These are phyloP conservation scores for Blastocystis sp. DNA, from an alignment of 352 stramenopile genomes.

Conservation along the genomic window DNA sequence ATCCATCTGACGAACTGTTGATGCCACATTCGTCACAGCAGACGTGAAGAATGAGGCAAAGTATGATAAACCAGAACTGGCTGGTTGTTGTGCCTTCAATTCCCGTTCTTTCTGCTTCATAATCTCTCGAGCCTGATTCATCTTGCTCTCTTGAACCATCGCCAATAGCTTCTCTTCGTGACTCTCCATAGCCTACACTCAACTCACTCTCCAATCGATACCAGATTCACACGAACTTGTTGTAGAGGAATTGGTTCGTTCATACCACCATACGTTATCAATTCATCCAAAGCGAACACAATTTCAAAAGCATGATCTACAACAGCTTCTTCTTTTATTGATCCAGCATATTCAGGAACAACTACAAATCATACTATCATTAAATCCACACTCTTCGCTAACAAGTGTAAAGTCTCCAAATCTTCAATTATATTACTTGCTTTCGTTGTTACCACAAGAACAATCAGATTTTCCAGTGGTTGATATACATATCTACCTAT, in stretches of 20 bases:
- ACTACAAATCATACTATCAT: slow-evolving; percentile 8
- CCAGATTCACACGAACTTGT: slow-evolving; percentile 55
- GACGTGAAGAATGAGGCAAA: slow-evolving; percentile 34
- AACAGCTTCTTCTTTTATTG: slow-evolving; percentile 32
- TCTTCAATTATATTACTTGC: slow-evolving; percentile 54
- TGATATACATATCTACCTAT: slow-evolving; percentile 50
- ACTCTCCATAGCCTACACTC: slow-evolving; percentile 57
- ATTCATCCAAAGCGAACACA: slow-evolving; percentile 38
- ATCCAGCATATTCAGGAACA: slow-evolving; percentile 47
- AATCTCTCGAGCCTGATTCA: slow-evolving; percentile 48
- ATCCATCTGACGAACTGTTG: background rate
- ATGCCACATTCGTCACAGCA: background rate
- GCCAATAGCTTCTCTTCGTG: slow-evolving; percentile 58
- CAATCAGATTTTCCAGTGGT: slow-evolving; percentile 52
- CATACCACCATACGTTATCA: slow-evolving; percentile 53
- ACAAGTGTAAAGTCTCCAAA: slow-evolving; percentile 39
- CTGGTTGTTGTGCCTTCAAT: background rate
- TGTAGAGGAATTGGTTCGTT: slow-evolving; percentile 53
- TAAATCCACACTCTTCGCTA: slow-evolving; percentile 34
- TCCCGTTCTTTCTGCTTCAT: slow-evolving; percentile 51
- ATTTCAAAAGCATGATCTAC: slow-evolving; percentile 48
- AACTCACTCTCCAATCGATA: background rate
- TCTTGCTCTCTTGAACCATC: slow-evolving; percentile 62
- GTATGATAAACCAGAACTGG: background rate
- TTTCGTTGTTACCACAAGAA: slow-evolving; percentile 41